Evolutionary conservation across 495 filamentous ascomycete species (phyloP), one percentile per base, ranked within the genome.

Genomic region (Aspergillus sparsus): DNA sequence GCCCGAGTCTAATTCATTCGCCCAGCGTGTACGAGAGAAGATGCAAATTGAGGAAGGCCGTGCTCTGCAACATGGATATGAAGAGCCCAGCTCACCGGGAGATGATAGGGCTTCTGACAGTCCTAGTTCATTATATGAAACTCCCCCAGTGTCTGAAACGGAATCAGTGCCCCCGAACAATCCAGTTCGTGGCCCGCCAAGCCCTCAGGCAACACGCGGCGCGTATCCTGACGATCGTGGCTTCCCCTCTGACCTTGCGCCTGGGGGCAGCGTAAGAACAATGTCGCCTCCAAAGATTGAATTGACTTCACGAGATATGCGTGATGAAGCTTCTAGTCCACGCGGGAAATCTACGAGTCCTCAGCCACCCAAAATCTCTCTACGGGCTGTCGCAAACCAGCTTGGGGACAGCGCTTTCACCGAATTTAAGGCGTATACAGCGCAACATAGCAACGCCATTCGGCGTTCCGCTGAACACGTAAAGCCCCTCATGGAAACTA

Each of bases 1-100:
- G 16, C 62, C 74, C 1, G 77, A 77, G 16, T 72, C 75, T 3
- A 69, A 74, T 42, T 82, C 81, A 3, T 81, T 83, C 62, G 79
- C 82, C 7, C 77, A 80, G 42, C 75, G 78, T 46, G 73, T 86
- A 1, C 87, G 87, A 50, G 85, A 85, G n/a, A 80, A 87, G 71
- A 90, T 92, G 84, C 79, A 87, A 49, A 78, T 82, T 31, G 89
- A 89, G 16, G 89, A 93, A 74, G 89, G 86, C 6, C 78, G 79
- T 61, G 87, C 87, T 12, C 78, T 93, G 61, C 82, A 87, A 12
- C 74, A 83, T 31, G 69, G 62, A 27, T 69, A 71, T 21, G 62
- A 71, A 8, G 73, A 77, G 8, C 61, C 66, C 13, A 27, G 63
- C 8, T 74, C 75, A 31, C 68, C 68, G 27, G 62, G 57, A 10